These are phyloP conservation scores for Phaeosphaeria sp. DNA, from an alignment of 2,329 filamentous ascomycete genomes.

Conservation along the genomic window DNA sequence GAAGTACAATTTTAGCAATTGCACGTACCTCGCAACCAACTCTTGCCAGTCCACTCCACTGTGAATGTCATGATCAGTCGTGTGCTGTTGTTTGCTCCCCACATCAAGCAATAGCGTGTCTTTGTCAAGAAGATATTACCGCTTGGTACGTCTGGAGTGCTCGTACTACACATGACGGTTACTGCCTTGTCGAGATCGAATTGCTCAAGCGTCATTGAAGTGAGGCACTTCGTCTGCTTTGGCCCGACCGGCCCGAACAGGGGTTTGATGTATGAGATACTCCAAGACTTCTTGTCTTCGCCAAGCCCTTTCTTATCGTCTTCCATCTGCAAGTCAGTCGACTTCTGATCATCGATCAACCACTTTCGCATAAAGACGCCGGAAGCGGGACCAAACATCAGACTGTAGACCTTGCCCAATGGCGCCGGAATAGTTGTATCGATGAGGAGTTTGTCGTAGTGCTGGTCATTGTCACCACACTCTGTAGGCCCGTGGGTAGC, in stretches of 20 bases:
- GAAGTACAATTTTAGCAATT: slow-evolving; percentile 13
- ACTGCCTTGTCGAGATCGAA: slow-evolving; percentile 88
- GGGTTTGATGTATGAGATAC: slow-evolving; percentile 90
- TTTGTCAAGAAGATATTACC: slow-evolving; percentile 92
- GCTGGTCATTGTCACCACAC: slow-evolving; percentile 77
- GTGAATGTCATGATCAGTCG: slow-evolving; percentile 86
- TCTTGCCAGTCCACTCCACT: slow-evolving; percentile 97
- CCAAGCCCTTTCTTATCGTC: slow-evolving; percentile 79
- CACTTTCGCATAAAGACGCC: slow-evolving; percentile 85
- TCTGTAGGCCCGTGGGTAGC: slow-evolving; percentile 81
- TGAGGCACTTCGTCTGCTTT: slow-evolving; percentile 92
- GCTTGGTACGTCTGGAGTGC: slow-evolving; percentile 93
- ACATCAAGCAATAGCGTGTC: slow-evolving; percentile 92
- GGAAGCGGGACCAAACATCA: slow-evolving; percentile 85
- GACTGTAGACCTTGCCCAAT: slow-evolving; percentile 86
- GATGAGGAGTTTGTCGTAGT: slow-evolving; percentile 84
- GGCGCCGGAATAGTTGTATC: slow-evolving; percentile 89
- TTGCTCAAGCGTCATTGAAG: slow-evolving; percentile 81
- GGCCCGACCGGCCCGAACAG: slow-evolving; percentile 84
- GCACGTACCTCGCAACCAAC: slow-evolving; percentile 88
- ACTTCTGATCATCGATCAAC: slow-evolving; percentile 86
- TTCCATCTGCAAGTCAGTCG: slow-evolving; percentile 83
- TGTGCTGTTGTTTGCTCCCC: slow-evolving; percentile 87
- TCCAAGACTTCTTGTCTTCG: slow-evolving; percentile 75
- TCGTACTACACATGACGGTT: slow-evolving; percentile 80